These are phyloP conservation scores for Talaromyces proteolyticus DNA, from an alignment of 495 filamentous ascomycete genomes.

Conservation along the genomic window DNA sequence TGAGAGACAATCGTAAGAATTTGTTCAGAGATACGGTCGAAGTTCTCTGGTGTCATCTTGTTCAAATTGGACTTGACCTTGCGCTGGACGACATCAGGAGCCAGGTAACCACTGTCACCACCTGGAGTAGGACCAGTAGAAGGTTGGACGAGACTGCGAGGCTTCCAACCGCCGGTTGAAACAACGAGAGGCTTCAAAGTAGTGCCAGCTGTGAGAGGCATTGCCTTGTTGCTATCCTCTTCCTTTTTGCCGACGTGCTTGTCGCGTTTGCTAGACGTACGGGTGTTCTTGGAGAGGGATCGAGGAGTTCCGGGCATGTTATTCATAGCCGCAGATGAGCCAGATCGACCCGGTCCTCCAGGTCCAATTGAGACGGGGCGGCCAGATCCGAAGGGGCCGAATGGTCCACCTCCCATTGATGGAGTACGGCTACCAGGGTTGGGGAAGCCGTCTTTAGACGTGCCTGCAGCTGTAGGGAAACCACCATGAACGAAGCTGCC, in stretches of 20 bases:
- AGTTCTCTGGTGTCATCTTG: constrained; percentile 99
- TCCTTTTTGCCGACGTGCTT: constrained; percentile 54
- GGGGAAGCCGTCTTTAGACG: constrained; percentile 59
- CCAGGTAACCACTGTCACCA: constrained; percentile 53
- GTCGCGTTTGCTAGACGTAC: constrained; percentile 55
- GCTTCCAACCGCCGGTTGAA: constrained; percentile 80
- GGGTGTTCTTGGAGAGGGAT: constrained; percentile 41
- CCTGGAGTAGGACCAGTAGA: constrained; percentile 48
- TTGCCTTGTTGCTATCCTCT: constrained; percentile 63
- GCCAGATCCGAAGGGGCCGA: constrained; percentile 45
- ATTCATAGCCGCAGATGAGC: constrained; percentile 46
- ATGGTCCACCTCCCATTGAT: constrained; percentile 44
- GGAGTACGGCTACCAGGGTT: constrained; percentile 23
- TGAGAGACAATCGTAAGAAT: constrained; percentile 90
- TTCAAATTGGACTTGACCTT: constrained; percentile 98
- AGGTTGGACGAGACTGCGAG: constrained; percentile 57
- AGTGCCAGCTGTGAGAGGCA: constrained; percentile 79
- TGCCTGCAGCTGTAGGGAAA: constrained; percentile 45
- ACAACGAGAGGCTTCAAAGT: constrained; percentile 74
- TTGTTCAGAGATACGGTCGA: constrained; percentile 90
- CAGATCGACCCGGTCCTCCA: constrained; percentile 44
- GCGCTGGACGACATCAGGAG: constrained; percentile 91
- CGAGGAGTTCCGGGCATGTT: constrained; percentile 49
- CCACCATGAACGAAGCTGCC: constrained; percentile 51
- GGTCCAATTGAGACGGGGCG: constrained; percentile 51